These are phyloP conservation scores for Pseudopediastrum boryanum DNA, from an alignment of 139 green algal species.

Conservation along the genomic window DNA sequence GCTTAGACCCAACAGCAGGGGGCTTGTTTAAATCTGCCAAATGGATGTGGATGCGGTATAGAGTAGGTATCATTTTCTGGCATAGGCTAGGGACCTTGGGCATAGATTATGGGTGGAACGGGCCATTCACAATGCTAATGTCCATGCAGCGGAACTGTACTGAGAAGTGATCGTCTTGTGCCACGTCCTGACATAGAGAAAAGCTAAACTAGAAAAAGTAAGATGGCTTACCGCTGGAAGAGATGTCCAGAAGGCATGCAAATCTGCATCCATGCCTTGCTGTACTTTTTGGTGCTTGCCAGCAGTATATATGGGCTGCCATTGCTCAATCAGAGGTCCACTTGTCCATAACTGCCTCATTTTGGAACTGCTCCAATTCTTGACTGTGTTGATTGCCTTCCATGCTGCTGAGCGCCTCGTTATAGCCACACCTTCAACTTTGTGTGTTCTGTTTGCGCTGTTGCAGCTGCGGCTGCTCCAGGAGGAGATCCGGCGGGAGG, in stretches of 20 bases:
- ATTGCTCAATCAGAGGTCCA: neutral
- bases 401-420: too few relatives aligned
- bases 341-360: neutral
- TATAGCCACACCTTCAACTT: too few relatives aligned
- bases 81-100: too few relatives aligned
- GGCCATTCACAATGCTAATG: too few relatives aligned
- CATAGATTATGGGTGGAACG: too few relatives aligned
- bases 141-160: too few relatives aligned
- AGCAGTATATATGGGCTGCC: neutral
- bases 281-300: neutral
- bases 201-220: too few relatives aligned
- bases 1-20: neutral
- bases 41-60: neutral
- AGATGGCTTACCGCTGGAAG: too few relatives aligned
- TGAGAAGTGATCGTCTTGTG: too few relatives aligned
- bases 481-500: slow-evolving; percentile 41
- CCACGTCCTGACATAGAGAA: too few relatives aligned
- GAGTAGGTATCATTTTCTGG: neutral
- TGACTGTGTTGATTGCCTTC: slow-evolving; percentile 1
- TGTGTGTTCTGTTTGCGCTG: neutral
- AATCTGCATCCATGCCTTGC: neutral
- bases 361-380: neutral
- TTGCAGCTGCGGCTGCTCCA: slow-evolving; percentile 34
- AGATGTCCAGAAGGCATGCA: too few relatives aligned
- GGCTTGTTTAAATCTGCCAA: neutral